Base-by-base conservation (phyloP, 257 asterid species). In the Henckelia pumila region DNA sequence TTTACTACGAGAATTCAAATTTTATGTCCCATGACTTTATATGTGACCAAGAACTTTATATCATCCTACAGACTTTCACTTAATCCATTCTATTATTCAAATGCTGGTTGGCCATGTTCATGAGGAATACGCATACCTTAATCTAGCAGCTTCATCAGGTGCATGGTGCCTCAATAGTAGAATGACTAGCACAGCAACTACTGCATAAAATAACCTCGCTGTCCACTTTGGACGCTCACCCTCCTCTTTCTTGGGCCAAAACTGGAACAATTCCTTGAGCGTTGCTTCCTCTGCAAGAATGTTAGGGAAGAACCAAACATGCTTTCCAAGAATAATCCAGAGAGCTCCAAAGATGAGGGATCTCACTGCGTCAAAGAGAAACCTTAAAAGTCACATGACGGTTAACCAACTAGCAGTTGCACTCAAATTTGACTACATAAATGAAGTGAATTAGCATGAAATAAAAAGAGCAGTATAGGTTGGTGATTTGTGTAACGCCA, bases 241-340 rank as follows among this genome's bases (percentile, higher is more conserved):
- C 80, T 88, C 97, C 50, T 94, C 99, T 81, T 88, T 94, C 85
- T 84, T 83, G 64, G 99, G 97, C 97, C 96, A 91, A 77, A 94
- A 91, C 83, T 91, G 99, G 89, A 94, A 94, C 72, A 94, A 68
- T 70, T 94, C 97, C 79, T 91, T 86, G 2, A 94, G 88, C 7
- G 99, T 94, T 67, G 99, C 99, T 83, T 94, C 99, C 83, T 91
- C 99, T 0, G 99, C 99, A 66, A 94, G 99, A 73, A 94, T 94
- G 76, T 94, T 91, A 7, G 99, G 99, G 91, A 94, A 94, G 76
- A 94, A 78, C 99, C 99, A 94, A 16, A 94, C 86, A 56, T 97
- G 88, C 71, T 87, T 94, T 50, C 99, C 99, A 32, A 88, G 85
- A 71, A 81, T 63, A 76, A 94, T 77, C 95, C 95, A 94, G 28